Base-by-base conservation (phyloP, 1,284 basidiomycete genomes). In the Salmacisia buchloeana region DNA sequence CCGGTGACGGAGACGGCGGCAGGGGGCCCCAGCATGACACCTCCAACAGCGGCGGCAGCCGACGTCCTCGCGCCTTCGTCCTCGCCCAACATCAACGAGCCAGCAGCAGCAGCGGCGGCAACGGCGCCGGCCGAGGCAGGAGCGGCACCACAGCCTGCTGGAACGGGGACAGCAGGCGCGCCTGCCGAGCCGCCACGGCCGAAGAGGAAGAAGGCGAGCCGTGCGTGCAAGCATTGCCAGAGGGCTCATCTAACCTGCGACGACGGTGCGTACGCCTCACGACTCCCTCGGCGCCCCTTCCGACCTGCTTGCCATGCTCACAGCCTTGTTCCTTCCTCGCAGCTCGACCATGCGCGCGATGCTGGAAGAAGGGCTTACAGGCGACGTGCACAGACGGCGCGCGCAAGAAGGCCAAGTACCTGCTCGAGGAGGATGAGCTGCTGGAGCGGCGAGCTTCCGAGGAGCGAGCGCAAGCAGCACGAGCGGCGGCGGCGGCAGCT, bases 331-430 rank as follows among this genome's bases (percentile, higher is more conserved):
- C 27, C 18, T 27, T 27, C 2, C 35, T 4, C 10, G 12, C 34
- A 96, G 92, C 90, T 63, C 89, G 94, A 62, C 94, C 94, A 29
- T 98, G 94, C 82, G 89, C 90, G 72, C 87, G 94, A 56, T 98
- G 94, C 79, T 85, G 92, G 60, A 97, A 94, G 82, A 93, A 94
- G 69, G 92, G 92, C 18, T 88, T 94, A 73, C 89, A 88, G 5
- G 86, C 87, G 64, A 89, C 87, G 65, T 98, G 94, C 78, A 88
- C 89, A 39, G 94, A 98, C 78, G 94, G 94, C 0, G 89, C 91
- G 69, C 86, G 94, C 70, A 98, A 98, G 83, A 97, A 97, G 82
- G 94, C 94, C 27, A 98, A 98, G 80, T 98, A 97, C 81, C 85
- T 79, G 52, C 68, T 79, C 10, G 77, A 77, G 36, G 77, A 79